Evolutionary conservation across 2,329 filamentous ascomycete species (phyloP), one percentile per base, ranked within the genome.

Genomic region (Ophiostoma piceae): DNA sequence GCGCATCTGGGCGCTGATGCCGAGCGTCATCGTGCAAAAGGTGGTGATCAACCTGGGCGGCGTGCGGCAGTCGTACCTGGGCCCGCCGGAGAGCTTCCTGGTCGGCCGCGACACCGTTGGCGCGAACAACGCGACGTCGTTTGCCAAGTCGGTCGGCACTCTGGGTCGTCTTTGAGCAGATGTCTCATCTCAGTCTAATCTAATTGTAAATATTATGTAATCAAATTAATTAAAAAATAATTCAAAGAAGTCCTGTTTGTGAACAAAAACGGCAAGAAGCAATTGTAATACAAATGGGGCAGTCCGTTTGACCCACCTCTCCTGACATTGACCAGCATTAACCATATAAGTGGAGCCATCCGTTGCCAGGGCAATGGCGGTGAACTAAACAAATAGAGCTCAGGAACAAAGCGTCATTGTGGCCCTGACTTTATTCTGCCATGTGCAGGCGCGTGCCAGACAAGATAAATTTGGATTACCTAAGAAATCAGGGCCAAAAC

Each of bases 1-100:
- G 65, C 79, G 82, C 1, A 74, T 87, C 54, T 85, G 84, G 83
- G 79, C 81, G 8, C 76, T 86, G 32, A 78, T 85, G 74, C 83
- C 84, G 0, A 83, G 83, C 37, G 78, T 87, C 0, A 74, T 86
- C 5, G 79, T 87, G 54, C 84, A 87, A 75, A 87, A 86, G 79
- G 77, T 87, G 51, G 79, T 88, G 0, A 73, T 88, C 8, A 80
- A 88, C 73, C 74, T 87, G 32, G 86, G 85, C 1, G 85, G 85
- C 6, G 81, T 86, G 1, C 77, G 84, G 69, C 76, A 80, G 19
- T 85, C 83, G 67, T 87, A 86, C 73, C 77, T 88, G 2, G 85
- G 85, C 0, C 85, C 85, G 3, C 85, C 84, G 0, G 84, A 86
- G 80, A 86, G 83, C 68, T 84, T 84, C 71, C 74, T 82, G 12